Base-by-base conservation (phyloP, 495 filamentous ascomycete genomes). In the Neurospora terricola region DNA sequence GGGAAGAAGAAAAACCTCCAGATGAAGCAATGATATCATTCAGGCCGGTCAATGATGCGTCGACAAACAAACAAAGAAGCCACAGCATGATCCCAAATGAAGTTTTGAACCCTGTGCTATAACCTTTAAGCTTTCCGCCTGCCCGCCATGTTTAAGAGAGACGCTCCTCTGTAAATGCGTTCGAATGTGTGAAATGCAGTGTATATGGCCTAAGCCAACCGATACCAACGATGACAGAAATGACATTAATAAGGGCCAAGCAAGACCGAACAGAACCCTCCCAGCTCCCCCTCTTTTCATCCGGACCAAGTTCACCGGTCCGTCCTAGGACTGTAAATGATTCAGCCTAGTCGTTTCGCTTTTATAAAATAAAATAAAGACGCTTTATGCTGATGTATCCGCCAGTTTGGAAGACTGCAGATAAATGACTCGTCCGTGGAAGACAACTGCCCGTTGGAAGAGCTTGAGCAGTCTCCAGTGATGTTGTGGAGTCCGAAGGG, bases 81-180 rank as follows among this genome's bases (percentile, higher is more conserved):
- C 38, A 30, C 66, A 40, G 68, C 59, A 42, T 39, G 42, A 72
- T 38, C 42, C 54, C 71, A 38, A 38, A 69, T 70, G 18, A 72
- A 38, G 70, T 38, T 66, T 18, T 66, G 54, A 66, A 34, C 54
- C 54, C 54, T 66, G 54, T 68, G 48, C 48, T 71, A 48, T 69
- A 68, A 34, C 11, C 72, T 69, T 69, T 54, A 34, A 69, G 72
- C 45, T 75, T 36, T 23, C 40, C 59, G 72, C 69, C 71, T 68
- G 48, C 72, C 69, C 48, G 48, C 48, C 72, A 30, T 71, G 23
- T 69, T 34, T 34, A 66, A 66, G 54, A 72, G 66, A 72, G 40
- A 73, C 72, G 74, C 74, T 75, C 74, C 72, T 75, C 69, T 75
- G 71, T 75, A 75, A 75, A 73, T 73, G 74, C 72, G 40, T 75